Evolutionary conservation across 1,139 yeast species (phyloP), one percentile per base, ranked within the genome.

Genomic region (Magnusiomyces paraingens): DNA sequence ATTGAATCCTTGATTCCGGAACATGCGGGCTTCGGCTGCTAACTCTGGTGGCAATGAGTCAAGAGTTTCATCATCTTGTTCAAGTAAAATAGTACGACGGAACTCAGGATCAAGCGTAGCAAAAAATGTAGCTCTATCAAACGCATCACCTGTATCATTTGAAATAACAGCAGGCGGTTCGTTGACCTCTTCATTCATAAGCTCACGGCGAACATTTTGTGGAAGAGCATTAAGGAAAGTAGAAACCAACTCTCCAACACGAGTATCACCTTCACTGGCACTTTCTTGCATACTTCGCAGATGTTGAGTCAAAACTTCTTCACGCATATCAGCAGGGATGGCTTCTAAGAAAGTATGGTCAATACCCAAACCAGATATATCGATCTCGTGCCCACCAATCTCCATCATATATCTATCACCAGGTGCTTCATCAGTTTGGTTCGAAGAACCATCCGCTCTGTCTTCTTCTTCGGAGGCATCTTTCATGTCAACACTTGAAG

Each of bases 281-380:
- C 49, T 52, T 22, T 42, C 52, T 15, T 62, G 61, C 73, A 74
- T 57, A 59, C 89, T 95, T 47, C 93, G 75, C 3, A 90, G 75
- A 66, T 90, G 96, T 62, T 90, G 95, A 0, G 94, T 82, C 64
- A 89, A 82, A 0, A 90, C 98, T 64, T 91, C 97, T 60, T 90
- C 95, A 52, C 96, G 76, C 86, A 91, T 86, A 53, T 88, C 95
- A 50, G 87, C 96, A 0, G 98, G 98, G 41, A 91, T 75, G 0
- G 96, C 97, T 61, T 85, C 87, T 59, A 91, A 76, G 66, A 90
- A 91, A 62, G 86, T 94, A 0, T 95, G 95, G 69, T 91, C 97
- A 56, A 91, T 89, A 55, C 89, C 97, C 2, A 96, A 84, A 0
- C 91, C 94, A 53, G 94, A 81, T 47, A 91, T 86, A 66, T 91